phyloP scores from a whole-genome alignment of 2,329 filamentous ascomycete genomes.

The Cordyceps militaris region DNA sequence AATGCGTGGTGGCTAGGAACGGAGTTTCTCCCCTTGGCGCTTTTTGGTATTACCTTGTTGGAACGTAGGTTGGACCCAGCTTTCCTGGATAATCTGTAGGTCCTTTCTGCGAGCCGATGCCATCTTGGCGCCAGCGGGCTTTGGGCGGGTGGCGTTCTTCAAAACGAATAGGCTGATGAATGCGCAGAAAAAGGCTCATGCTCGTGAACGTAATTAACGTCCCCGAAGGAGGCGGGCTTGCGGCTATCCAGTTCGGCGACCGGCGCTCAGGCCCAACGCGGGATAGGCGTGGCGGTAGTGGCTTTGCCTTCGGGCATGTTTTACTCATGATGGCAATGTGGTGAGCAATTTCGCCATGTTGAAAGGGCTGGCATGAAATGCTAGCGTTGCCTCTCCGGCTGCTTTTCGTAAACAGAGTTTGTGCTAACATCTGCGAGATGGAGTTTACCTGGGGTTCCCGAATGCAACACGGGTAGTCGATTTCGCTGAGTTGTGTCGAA shows the following conservation, averaged over 20 bases:
- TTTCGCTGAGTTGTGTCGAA: neutral
- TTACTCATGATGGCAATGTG: conserved; percentile 1
- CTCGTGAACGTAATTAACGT: neutral
- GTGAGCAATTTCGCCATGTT: conserved; percentile 9
- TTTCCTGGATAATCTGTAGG: neutral
- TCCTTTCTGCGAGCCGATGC: neutral
- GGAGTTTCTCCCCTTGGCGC: neutral
- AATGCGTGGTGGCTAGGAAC: neutral
- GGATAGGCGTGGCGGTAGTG: neutral
- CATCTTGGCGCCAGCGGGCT: neutral
- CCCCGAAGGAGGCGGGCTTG: neutral
- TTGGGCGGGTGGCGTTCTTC: neutral
- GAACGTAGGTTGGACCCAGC: neutral
- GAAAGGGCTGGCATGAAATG: neutral
- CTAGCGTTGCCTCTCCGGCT: neutral
- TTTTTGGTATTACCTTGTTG: neutral
- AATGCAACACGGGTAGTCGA: neutral
- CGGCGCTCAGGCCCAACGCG: neutral
- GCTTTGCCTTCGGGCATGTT: neutral
- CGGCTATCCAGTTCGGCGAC: neutral
- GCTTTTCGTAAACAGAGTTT: conserved; percentile 10
- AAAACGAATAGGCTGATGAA: neutral
- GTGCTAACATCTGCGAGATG: neutral
- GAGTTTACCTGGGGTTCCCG: neutral
- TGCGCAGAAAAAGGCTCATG: neutral